Conservation (phyloP, 495 filamentous ascomycete genomes). For the Penicillium salamii region DNA sequence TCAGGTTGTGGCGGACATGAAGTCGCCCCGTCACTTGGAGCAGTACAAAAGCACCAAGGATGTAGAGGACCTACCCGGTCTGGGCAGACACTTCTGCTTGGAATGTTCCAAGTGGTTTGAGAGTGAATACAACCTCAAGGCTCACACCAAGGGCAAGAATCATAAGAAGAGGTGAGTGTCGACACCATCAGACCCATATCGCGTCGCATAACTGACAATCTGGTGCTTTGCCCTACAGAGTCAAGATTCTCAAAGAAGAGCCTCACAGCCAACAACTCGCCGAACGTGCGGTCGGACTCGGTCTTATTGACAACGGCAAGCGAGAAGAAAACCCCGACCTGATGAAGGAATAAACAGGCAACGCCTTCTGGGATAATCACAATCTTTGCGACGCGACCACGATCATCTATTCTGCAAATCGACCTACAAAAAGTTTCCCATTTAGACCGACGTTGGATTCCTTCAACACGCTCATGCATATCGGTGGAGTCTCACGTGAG, state of each 20-base stretch:
- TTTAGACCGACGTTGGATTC: slow-evolving; percentile 4
- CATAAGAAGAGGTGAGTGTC: slow-evolving; percentile 79
- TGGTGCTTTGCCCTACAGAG: slow-evolving; percentile 41
- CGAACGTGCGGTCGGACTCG: slow-evolving; percentile 72
- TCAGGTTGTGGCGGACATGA: slow-evolving; percentile 79
- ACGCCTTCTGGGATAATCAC: not conserved
- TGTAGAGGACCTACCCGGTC: slow-evolving; percentile 78
- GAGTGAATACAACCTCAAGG: slow-evolving; percentile 69
- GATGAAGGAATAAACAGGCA: slow-evolving; percentile 33
- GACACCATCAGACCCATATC: not conserved
- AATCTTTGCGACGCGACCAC: slow-evolving; percentile 11
- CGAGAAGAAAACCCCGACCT: slow-evolving; percentile 29
- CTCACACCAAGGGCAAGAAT: slow-evolving; percentile 81
- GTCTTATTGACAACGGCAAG: slow-evolving; percentile 58
- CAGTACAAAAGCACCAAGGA: slow-evolving; percentile 76
- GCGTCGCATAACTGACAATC: not conserved
- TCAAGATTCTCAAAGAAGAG: slow-evolving; percentile 72
- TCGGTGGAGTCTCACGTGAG: slow-evolving; percentile 23
- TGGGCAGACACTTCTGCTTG: slow-evolving; percentile 83
- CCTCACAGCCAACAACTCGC: slow-evolving; percentile 85
- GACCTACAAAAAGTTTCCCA: slow-evolving; percentile 7
- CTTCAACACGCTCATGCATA: slow-evolving; percentile 5
- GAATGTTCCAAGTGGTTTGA: slow-evolving; percentile 97
- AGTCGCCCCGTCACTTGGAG: slow-evolving; percentile 69
- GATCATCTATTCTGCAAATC: slow-evolving; percentile 7